Base-by-base conservation (phyloP, 1,139 yeast species). In the Meyerozyma guilliermondii region DNA sequence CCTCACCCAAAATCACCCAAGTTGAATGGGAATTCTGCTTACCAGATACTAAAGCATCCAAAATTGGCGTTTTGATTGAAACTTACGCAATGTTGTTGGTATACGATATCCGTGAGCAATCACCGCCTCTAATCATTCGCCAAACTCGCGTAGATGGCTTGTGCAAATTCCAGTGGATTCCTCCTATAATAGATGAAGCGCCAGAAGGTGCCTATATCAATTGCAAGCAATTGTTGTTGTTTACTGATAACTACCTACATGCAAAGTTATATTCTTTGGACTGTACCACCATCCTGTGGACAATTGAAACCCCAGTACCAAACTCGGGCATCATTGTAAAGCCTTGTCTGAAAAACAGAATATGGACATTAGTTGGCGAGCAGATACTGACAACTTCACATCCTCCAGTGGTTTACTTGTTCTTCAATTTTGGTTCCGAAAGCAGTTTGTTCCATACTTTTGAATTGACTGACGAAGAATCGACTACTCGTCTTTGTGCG, bases 201-300 rank as follows among this genome's bases (percentile, higher is more conserved):
- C 44, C 39, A 3, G 47, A 41, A 5, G 67, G 71, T 0, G 69
- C 68, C 5, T 68, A 69, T 48, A 18, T 46, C 8, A 68, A 68
- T 44, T 53, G 65, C 27, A 60, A 59, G 34, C 76, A 71, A 43
- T 38, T 71, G 24, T 56, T 65, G 9, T 51, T 71, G 1, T 70
- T 60, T 48, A 58, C 73, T 9, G 55, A 52, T 38, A 44, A 53
- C 28, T 44, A 52, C 23, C 53, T 71, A 3, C 59, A 60, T 28
- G 62, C 62, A 17, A 65, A 63, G 42, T 50, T 70, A 8, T 71
- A 67, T 48, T 69, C 75, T 1, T 50, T 71, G 5, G 72, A 69
- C 45, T 63, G 71, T 45, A 59, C 71, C 2, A 66, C 60, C 38
- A 50, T 66, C 13, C 48, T 68, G 7, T 58, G 65, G 46, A 64